phyloP scores from a whole-genome alignment of 495 filamentous ascomycete genomes.

The Rusavskia elegans region DNA sequence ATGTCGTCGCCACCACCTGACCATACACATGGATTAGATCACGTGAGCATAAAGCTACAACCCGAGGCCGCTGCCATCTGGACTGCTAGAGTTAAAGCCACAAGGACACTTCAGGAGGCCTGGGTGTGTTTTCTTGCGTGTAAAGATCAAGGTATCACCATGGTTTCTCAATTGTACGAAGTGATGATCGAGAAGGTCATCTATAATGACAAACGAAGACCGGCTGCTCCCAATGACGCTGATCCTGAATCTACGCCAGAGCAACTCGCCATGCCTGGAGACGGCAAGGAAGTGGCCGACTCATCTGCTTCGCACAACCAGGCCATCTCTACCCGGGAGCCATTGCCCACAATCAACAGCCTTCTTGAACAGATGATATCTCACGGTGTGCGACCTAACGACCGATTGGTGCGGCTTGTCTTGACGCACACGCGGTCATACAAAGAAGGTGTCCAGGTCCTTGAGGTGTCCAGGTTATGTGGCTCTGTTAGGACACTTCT shows the following conservation, averaged over 20 bases:
- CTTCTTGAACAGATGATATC: conserved; percentile 38
- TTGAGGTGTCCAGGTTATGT: conserved; percentile 21
- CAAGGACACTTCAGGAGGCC: conserved; percentile 53
- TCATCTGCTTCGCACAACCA: conserved; percentile 41
- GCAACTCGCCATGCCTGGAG: conserved; percentile 34
- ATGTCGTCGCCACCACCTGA: background rate
- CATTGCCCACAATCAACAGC: conserved; percentile 36
- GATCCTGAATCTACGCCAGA: background rate
- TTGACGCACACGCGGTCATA: conserved; percentile 27
- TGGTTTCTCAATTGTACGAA: conserved; percentile 23
- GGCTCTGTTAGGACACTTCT: conserved; percentile 18
- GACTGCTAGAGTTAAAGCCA: conserved; percentile 46
- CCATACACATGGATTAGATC: background rate
- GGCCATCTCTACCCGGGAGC: conserved; percentile 37
- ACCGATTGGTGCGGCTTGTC: conserved; percentile 29
- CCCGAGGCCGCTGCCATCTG: conserved; percentile 24
- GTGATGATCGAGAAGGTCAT: conserved; percentile 48
- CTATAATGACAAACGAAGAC: conserved; percentile 20
- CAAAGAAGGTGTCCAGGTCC: conserved; percentile 23
- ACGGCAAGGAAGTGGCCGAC: conserved; percentile 39
- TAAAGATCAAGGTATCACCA: conserved; percentile 16
- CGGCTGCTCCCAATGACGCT: background rate
- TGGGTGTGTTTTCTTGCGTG: conserved; percentile 53
- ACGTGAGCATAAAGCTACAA: background rate
- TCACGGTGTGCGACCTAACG: conserved; percentile 27